Evolutionary conservation across 2,329 filamentous ascomycete species (phyloP).

Genomic region (Blastomyces gilchristii): DNA sequence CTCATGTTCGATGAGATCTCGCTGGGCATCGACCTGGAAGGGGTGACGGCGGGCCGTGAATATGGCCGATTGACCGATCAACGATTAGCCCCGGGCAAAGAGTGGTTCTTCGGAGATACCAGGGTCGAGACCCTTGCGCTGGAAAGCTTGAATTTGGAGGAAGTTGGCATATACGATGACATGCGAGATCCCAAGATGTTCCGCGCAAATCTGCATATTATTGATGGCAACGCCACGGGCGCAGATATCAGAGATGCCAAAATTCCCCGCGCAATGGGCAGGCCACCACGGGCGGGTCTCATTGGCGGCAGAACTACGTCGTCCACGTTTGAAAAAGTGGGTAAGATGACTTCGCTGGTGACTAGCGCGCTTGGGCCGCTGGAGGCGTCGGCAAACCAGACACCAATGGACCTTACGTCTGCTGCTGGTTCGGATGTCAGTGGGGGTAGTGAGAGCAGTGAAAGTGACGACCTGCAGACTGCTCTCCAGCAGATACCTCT

Average conservation of each 20-base stretch:
- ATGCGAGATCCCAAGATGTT: conserved; percentile 39
- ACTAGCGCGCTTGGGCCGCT: conserved; percentile 26
- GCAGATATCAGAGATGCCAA: conserved; percentile 23
- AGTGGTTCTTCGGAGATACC: conserved; percentile 50
- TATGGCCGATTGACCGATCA: conserved; percentile 40
- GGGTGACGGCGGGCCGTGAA: conserved; percentile 37
- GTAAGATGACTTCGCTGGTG: conserved; percentile 33
- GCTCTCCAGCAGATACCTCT: conserved; percentile 13
- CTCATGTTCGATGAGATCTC: conserved; percentile 34
- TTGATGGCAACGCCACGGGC: conserved; percentile 28
- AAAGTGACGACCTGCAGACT: conserved; percentile 9
- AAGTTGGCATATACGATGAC: conserved; percentile 39
- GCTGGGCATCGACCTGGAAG: conserved; percentile 38
- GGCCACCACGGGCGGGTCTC: conserved; percentile 18
- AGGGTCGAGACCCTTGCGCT: conserved; percentile 48
- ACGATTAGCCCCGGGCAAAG: conserved; percentile 38
- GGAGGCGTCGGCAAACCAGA: conserved; percentile 11
- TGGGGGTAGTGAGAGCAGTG: conserved; percentile 12
- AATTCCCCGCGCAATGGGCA: conserved; percentile 22
- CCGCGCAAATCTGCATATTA: conserved; percentile 37
- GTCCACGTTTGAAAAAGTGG: conserved; percentile 23
- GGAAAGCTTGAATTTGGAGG: conserved; percentile 44
- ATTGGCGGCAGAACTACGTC: conserved; percentile 14
- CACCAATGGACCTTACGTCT: conserved; percentile 7
- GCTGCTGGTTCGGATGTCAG: conserved; percentile 8